Evolutionary conservation across 192 early-diverging fungal species (phyloP), one percentile per base, ranked within the genome.

Genomic region (Podila clonocystis): DNA sequence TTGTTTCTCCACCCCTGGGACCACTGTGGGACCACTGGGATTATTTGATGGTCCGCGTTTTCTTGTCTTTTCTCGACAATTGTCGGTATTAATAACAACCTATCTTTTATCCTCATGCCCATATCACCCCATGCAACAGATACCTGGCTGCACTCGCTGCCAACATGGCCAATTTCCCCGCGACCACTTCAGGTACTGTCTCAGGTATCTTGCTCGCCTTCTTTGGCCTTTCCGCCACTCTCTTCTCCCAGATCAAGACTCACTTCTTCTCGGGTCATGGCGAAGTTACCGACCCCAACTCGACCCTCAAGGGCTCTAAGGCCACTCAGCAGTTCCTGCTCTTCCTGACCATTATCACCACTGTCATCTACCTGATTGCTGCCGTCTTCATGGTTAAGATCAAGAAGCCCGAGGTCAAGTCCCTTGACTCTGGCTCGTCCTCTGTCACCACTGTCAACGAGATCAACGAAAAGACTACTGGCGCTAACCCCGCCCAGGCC

Each of bases 131-230:
- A 41, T 55, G 11, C 33, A 60, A 8, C 11, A 79, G 76, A 20
- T 79, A 79, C 34, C 28, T 80, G 49, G 77, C 77, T 13, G 77
- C 77, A 0, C 67, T 80, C 7, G 77, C 77, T 65, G 77, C 77
- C 69, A 80, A 80, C 62, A 80, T 80, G 77, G 77, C 77, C 52
- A 80, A 80, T 57, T 80, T 80, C 62, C 71, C 77, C 33, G 71
- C 70, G 7, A 67, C 77, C 9, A 73, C 77, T n/a, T 72, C 77
- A 29, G 77, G 77, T 26, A 80, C 77, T 33, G 70, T 80, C 15
- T 80, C 77, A 13, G 77, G 77, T 36, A 22, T 80, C 61, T 62
- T 80, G 24, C 67, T 80, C 52, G 77, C 77, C 66, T 80, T 80
- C 67, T 80, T 80, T 60, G 77, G 77, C 38, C 70, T 80, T 20